Evolutionary conservation across 306 rosid genomes (phyloP).

Genomic region (Quercus suber): DNA sequence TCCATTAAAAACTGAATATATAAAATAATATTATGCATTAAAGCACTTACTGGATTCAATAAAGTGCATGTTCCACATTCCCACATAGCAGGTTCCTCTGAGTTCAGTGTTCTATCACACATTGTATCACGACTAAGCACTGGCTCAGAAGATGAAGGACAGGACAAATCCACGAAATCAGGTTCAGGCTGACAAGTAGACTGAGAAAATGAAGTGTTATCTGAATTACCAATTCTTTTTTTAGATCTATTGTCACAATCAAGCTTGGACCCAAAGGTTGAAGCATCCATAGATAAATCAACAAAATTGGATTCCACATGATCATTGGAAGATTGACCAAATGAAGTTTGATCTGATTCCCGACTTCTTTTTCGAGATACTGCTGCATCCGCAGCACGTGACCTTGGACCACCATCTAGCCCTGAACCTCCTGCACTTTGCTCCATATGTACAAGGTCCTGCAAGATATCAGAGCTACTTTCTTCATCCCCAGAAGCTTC

Average conservation of each 20-base stretch:
- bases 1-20: slow-evolving; percentile 2
- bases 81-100: slow-evolving; percentile 61
- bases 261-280: slow-evolving; percentile 14
- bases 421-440: slow-evolving; percentile 35
- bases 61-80: slow-evolving; percentile 77
- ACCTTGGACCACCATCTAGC: slow-evolving; percentile 12
- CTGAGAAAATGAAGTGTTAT: slow-evolving; percentile 23
- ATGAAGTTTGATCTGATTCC: slow-evolving; percentile 27
- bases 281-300: slow-evolving; percentile 42
- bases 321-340: slow-evolving; percentile 26
- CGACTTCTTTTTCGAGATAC: slow-evolving; percentile 52
- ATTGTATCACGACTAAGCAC: not conserved
- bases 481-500: slow-evolving; percentile 50
- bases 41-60: slow-evolving; percentile 65
- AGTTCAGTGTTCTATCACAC: slow-evolving; percentile 18
- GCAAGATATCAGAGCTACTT: slow-evolving; percentile 27
- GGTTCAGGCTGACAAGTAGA: slow-evolving; percentile 30
- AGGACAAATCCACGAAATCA: slow-evolving; percentile 25
- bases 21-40: not conserved
- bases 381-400: slow-evolving; percentile 14
- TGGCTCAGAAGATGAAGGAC: slow-evolving; percentile 23
- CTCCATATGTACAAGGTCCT: slow-evolving; percentile 30
- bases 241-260: slow-evolving; percentile 24
- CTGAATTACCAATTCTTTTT: slow-evolving; percentile 25
- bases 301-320: slow-evolving; percentile 27